Percentiles rank a stretch among this genome's conserved stretches.
These are phyloP conservation scores for Eustoma russellianum DNA, from an alignment of 257 asterid genomes.

Conservation along the genomic window DNA sequence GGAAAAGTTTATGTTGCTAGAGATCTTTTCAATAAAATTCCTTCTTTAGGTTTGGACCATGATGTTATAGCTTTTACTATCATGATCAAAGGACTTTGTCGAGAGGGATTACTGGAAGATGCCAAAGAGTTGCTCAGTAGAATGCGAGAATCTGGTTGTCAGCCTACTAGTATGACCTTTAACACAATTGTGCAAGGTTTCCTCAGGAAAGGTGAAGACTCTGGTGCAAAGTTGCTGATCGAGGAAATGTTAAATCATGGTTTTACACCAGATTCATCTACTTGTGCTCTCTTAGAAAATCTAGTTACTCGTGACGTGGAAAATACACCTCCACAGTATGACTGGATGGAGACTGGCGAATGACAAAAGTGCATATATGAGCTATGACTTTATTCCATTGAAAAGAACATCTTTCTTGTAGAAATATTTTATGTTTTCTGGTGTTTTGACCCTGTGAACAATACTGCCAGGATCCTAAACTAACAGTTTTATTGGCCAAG, in stretches of 20 bases:
- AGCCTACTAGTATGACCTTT: constrained; percentile 13
- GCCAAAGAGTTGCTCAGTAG: constrained; percentile 16
- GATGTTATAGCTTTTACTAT: constrained; percentile 18
- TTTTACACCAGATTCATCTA: constrained; percentile 1
- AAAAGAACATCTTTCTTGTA: no score
- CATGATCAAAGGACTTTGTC: constrained; percentile 19
- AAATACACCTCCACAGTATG: no score
- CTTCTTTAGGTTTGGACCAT: constrained; percentile 14
- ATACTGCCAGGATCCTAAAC: no score
- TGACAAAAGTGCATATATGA: no score
- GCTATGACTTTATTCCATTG: no score
- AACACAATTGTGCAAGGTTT: constrained; percentile 16
- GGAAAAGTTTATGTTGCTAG: constrained; percentile 15
- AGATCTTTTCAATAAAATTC: constrained; percentile 12
- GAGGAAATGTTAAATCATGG: constrained; percentile 2
- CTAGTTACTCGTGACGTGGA: background rate
- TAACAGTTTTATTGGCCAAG: no score
- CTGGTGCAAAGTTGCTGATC: background rate
- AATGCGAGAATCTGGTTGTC: constrained; percentile 18
- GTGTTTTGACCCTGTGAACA: no score
- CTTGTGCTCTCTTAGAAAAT: background rate
- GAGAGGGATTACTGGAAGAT: constrained; percentile 17
- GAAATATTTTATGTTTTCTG: no score
- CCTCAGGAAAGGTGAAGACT: constrained; percentile 5
- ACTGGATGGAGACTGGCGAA: no score